phyloP scores from a whole-genome alignment of 495 filamentous ascomycete species.

The Neurospora hispaniola region DNA sequence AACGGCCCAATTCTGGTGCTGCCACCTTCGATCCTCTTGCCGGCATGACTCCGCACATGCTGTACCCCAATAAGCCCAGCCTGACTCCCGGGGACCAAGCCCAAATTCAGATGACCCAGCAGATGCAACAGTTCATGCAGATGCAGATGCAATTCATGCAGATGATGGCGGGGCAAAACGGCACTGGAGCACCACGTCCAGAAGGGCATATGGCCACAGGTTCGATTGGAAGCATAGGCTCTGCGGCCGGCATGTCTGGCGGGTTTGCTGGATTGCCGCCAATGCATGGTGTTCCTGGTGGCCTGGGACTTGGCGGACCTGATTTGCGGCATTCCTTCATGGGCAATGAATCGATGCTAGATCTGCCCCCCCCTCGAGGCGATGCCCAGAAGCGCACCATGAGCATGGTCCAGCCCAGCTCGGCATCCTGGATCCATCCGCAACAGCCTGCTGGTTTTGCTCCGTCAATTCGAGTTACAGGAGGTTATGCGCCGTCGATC shows the following conservation, averaged over 20 bases:
- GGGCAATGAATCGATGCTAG: constrained; percentile 28
- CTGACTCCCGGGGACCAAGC: constrained; percentile 60
- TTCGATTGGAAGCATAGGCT: constrained; percentile 22
- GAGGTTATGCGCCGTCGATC: constrained; percentile 52
- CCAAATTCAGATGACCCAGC: constrained; percentile 73
- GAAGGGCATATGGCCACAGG: constrained; percentile 26
- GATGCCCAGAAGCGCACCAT: constrained; percentile 48
- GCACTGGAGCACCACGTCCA: constrained; percentile 20
- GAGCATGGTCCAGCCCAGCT: constrained; percentile 71
- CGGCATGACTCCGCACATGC: constrained; percentile 38
- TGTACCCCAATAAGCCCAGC: constrained; percentile 32
- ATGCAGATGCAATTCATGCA: constrained; percentile 94
- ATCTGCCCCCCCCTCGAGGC: constrained; percentile 24
- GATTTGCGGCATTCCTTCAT: constrained; percentile 36
- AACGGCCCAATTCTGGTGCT: constrained; percentile 26
- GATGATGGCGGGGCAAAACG: constrained; percentile 47
- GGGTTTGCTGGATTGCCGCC: constrained; percentile 10
- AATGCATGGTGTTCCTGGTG: constrained; percentile 8
- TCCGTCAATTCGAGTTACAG: constrained; percentile 36
- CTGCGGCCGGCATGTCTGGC: constrained; percentile 5
- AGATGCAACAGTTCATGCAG: constrained; percentile 84
- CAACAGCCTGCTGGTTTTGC: constrained; percentile 27
- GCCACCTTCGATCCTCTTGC: constrained; percentile 29
- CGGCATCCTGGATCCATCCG: constrained; percentile 39
- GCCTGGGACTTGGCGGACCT: constrained; percentile 6